phyloP scores from a whole-genome alignment of 192 early-diverging fungal species.

The Dissophora ornata region DNA sequence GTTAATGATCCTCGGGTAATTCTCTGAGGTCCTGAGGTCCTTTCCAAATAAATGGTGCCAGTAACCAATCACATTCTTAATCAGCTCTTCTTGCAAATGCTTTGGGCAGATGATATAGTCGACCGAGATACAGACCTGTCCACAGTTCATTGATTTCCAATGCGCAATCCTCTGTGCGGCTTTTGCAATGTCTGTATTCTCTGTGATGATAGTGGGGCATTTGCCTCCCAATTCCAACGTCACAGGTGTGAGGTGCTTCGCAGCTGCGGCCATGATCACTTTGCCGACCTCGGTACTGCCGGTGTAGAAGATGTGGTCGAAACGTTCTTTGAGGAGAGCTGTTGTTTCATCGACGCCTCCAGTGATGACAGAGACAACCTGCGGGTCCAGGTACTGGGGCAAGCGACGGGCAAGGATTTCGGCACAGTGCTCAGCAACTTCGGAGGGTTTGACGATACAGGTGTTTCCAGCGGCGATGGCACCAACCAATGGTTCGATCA shows the following conservation, averaged over 20 bases:
- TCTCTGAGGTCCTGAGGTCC: slow-evolving; percentile 25
- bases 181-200: slow-evolving; percentile 70
- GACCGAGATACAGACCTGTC: slow-evolving; percentile 78
- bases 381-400: slow-evolving; percentile 67
- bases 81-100: slow-evolving; percentile 58
- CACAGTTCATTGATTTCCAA: slow-evolving; percentile 87
- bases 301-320: slow-evolving; percentile 78
- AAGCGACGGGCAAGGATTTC: slow-evolving; percentile 57
- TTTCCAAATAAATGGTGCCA: slow-evolving; percentile 56
- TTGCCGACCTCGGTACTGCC: slow-evolving; percentile 67
- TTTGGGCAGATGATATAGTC: slow-evolving; percentile 76
- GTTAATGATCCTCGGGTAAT: slow-evolving; percentile 64
- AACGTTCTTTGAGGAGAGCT: slow-evolving; percentile 61
- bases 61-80: slow-evolving; percentile 53
- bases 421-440: slow-evolving; percentile 60
- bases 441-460: slow-evolving; percentile 61
- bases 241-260: slow-evolving; percentile 72
- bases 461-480: slow-evolving; percentile 73
- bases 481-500: slow-evolving; percentile 60
- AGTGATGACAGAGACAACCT: slow-evolving; percentile 60
- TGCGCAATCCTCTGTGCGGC: slow-evolving; percentile 80
- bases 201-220: slow-evolving; percentile 74
- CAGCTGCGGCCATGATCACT: slow-evolving; percentile 69
- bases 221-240: slow-evolving; percentile 80
- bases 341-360: slow-evolving; percentile 71